Base-by-base conservation (phyloP, 1,139 yeast species). In the Candida frijolesensis region DNA sequence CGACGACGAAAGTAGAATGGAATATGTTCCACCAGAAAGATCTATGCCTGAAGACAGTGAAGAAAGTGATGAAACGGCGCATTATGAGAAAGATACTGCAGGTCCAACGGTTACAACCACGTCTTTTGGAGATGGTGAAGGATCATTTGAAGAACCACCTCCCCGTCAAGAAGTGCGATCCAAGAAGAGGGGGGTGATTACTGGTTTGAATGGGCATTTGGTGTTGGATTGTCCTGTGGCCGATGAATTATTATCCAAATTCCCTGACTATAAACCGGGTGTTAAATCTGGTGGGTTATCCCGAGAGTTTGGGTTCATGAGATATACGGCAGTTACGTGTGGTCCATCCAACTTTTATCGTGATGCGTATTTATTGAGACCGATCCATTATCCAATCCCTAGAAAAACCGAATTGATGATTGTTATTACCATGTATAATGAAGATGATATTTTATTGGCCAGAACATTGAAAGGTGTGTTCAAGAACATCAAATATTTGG, bases 161-260 rank as follows among this genome's bases (percentile, higher is more conserved):
- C 65, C 63, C 33, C 65, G 60, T 39, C 71, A 68, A 39, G 74
- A 64, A 42, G 72, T 70, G 30, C 68, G 71, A 37, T 68, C 71
- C 16, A 71, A 70, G 54, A 74, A 76, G 15, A 71, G 67, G 37
- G 67, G 70, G 38, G 74, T 77, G 11, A 78, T 78, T 7, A 58
- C 71, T 3, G 79, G 79, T 35, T 66, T 72, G 52, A 74, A 75
- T 53, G 81, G 81, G 38, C 78, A 76, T 60, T 76, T 76, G 66
- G 80, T 76, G 8, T 66, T 76, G 54, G 81, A 76, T 60, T 76
- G 81, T 65, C 81, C 81, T 6, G 79, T 76, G 15, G 81, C 81
- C 3, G 71, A 77, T 19, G 80, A 75, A 55, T 65, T 76, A 48
- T 66, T 76, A 50, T 60, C 74, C 14, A 76, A 76, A 52, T 76